Conservation (phyloP, 371 early-diverging fungal genomes). For the Rhizopus delemar region DNA sequence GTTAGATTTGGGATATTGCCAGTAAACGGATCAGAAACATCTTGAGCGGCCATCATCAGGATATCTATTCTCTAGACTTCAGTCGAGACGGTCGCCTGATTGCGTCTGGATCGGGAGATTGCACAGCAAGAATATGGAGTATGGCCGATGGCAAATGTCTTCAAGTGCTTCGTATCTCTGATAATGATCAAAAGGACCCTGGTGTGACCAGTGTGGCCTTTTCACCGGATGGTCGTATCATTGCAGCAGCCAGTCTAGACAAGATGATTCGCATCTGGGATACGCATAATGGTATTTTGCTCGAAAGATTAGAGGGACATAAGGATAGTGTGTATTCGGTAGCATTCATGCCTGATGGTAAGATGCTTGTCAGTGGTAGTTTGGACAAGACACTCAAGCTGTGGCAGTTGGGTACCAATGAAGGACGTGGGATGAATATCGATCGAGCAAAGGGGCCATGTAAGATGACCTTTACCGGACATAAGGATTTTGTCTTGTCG, state of each 20-base stretch:
- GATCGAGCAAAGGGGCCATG: slow-evolving; percentile 43
- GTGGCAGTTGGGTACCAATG: slow-evolving; percentile 74
- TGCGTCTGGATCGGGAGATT: slow-evolving; percentile 92
- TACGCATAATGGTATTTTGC: slow-evolving; percentile 67
- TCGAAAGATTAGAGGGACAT: slow-evolving; percentile 90
- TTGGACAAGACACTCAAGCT: slow-evolving; percentile 91
- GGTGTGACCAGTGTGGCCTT: slow-evolving; percentile 93
- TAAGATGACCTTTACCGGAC: slow-evolving; percentile 62
- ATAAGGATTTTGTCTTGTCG: slow-evolving; percentile 91
- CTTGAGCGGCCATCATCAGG: slow-evolving; percentile 89
- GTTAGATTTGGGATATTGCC: slow-evolving; percentile 72
- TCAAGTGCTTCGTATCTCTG: slow-evolving; percentile 72
- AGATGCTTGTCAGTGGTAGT: slow-evolving; percentile 85
- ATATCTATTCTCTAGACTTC: slow-evolving; percentile 94
- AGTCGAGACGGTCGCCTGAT: slow-evolving; percentile 86
- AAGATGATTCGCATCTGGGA: slow-evolving; percentile 91
- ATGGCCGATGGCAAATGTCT: slow-evolving; percentile 74
- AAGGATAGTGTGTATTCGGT: slow-evolving; percentile 93
- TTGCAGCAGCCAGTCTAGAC: slow-evolving; percentile 85
- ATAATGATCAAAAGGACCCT: slow-evolving; percentile 78
- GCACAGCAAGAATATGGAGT: slow-evolving; percentile 85
- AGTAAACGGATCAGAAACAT: slow-evolving; percentile 64
- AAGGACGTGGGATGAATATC: slow-evolving; percentile 27
- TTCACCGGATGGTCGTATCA: slow-evolving; percentile 69
- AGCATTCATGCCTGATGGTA: slow-evolving; percentile 91